These are phyloP conservation scores for Colletotrichum sp. DNA, from an alignment of 2,329 filamentous ascomycete species.

Conservation along the genomic window DNA sequence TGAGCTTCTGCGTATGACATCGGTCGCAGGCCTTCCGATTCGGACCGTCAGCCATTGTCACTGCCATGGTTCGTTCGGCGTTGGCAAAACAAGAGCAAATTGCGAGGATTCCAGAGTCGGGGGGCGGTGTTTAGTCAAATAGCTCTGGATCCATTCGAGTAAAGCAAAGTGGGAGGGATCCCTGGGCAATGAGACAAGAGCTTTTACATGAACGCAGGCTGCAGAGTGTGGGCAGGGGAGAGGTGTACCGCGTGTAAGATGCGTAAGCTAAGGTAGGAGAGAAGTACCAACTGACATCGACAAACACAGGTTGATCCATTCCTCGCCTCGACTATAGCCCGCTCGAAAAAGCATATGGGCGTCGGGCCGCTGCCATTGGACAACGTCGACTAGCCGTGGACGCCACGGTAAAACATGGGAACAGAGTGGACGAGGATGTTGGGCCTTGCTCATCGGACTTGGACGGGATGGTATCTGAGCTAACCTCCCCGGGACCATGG, in stretches of 20 bases:
- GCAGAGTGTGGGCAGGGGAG: background rate
- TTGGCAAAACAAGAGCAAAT: constrained; percentile 20
- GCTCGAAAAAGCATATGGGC: constrained; percentile 4
- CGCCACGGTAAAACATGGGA: constrained; percentile 17
- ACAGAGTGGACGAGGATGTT: constrained; percentile 1
- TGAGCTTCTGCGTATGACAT: constrained; percentile 51
- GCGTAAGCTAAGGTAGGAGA: background rate
- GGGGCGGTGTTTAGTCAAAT: constrained; percentile 22
- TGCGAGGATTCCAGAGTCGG: constrained; percentile 20
- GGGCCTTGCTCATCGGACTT: background rate
- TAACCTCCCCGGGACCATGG: background rate
- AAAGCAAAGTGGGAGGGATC: constrained; percentile 1
- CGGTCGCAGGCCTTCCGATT: constrained; percentile 52
- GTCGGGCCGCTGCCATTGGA: constrained; percentile 3
- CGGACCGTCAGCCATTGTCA: constrained; percentile 40
- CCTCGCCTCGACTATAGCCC: constrained; percentile 14
- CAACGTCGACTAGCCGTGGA: constrained; percentile 3
- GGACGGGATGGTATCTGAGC: constrained; percentile 1
- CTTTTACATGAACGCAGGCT: constrained; percentile 1
- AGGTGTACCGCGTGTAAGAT: background rate
- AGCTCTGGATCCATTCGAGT: background rate
- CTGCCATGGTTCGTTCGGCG: constrained; percentile 25
- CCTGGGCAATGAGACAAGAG: constrained; percentile 10
- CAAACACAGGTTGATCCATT: constrained; percentile 11
- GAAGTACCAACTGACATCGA: background rate